Evolutionary conservation across 371 early-diverging fungal species (phyloP).

Genomic region (Lichtheimia ornata): DNA sequence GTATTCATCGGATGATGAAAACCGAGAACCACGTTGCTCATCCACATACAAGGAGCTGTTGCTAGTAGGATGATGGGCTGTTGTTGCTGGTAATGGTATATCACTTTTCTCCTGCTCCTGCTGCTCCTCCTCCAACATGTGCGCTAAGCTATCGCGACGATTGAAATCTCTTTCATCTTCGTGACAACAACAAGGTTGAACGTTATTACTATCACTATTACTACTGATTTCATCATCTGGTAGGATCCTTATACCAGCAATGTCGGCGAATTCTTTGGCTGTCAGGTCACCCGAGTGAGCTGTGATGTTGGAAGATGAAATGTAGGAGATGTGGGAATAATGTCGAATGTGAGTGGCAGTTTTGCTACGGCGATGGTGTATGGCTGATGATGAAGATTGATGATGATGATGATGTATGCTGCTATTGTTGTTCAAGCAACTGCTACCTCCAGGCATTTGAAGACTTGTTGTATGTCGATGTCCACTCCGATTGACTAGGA

Average conservation of each 20-base stretch:
- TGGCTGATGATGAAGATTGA: background rate
- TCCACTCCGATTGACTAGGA: slow-evolving; percentile 8
- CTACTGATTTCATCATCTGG: slow-evolving; percentile 19
- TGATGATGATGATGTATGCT: background rate
- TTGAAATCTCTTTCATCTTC: too few species aligned
- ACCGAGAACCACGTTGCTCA: slow-evolving; percentile 6
- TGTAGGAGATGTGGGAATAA: slow-evolving; percentile 38
- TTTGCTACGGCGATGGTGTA: slow-evolving; percentile 9
- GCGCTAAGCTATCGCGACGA: too few species aligned
- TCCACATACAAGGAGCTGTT: slow-evolving; percentile 14
- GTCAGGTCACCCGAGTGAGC: slow-evolving; percentile 48
- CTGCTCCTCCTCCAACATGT: too few species aligned
- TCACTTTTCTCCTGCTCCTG: too few species aligned
- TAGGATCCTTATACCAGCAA: slow-evolving; percentile 45
- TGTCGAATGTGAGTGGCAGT: slow-evolving; percentile 29
- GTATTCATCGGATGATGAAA: background rate
- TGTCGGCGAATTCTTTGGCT: slow-evolving; percentile 50
- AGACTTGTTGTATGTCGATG: slow-evolving; percentile 9
- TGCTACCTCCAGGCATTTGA: background rate
- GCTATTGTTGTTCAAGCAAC: too few species aligned
- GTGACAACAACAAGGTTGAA: background rate
- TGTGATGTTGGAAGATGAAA: slow-evolving; percentile 43
- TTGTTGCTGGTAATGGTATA: too few species aligned
- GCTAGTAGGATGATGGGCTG: background rate
- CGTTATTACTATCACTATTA: background rate